A percentile compares a stretch with the other conserved stretches of the same genome.
Evolutionary conservation across 2,329 filamentous ascomycete genomes (phyloP).

Genomic region (Xylariaceae sp.): DNA sequence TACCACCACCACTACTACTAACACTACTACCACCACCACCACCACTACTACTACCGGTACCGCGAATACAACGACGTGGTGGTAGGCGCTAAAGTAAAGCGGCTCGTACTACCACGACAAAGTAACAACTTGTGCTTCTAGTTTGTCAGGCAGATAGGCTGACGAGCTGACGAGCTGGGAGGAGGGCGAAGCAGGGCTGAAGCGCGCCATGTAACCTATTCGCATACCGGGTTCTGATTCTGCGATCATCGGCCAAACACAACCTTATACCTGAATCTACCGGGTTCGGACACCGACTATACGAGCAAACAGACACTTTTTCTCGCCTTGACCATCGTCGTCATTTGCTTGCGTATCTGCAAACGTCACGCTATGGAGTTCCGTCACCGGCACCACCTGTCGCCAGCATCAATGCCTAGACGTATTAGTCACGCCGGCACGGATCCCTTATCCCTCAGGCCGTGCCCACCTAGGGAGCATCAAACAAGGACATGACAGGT

Average conservation of each 20-base stretch:
- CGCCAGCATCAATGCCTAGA: too few species aligned
- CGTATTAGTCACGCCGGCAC: conserved; percentile 5
- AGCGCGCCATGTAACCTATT: conserved; percentile 19
- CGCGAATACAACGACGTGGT: too few species aligned
- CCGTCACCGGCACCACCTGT: conserved; percentile 1
- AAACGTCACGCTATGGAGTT: conserved; percentile 9
- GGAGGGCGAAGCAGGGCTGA: conserved; percentile 27
- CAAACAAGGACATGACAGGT: conserved; percentile 1
- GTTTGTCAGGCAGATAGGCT: conserved; percentile 22
- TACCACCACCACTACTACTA: conserved; percentile 12
- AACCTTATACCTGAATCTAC: conserved; percentile 11
- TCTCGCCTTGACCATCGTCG: conserved; percentile 3
- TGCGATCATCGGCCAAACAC: conserved; percentile 17
- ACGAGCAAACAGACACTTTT: conserved; percentile 3
- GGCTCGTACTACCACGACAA: too few species aligned
- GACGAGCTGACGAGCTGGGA: conserved; percentile 23
- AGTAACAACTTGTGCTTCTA: too few species aligned
- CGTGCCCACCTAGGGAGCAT: conserved; percentile 20
- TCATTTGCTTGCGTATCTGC: background rate
- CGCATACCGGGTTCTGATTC: conserved; percentile 20
- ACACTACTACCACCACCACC: conserved; percentile 8
- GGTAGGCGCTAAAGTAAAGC: too few species aligned
- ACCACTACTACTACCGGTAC: conserved; percentile 16
- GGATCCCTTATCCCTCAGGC: conserved; percentile 17
- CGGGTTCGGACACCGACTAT: conserved; percentile 27